These are phyloP conservation scores for Clarireedia monteithiana DNA, from an alignment of 2,329 filamentous ascomycete genomes.

Conservation along the genomic window DNA sequence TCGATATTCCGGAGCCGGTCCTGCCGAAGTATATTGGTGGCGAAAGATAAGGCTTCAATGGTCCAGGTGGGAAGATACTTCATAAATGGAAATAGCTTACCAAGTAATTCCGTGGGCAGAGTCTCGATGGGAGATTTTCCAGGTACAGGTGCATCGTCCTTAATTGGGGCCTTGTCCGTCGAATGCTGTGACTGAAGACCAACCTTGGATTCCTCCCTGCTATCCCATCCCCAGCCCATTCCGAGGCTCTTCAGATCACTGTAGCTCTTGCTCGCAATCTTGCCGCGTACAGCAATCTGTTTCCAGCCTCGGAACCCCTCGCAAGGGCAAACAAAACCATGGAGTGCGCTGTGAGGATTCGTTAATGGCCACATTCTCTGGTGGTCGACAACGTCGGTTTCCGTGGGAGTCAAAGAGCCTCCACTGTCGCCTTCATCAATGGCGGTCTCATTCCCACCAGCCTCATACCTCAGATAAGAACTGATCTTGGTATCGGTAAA, in stretches of 20 bases:
- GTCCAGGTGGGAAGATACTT: neutral
- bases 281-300: slow-evolving; percentile 48
- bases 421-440: slow-evolving; percentile 32
- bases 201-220: slow-evolving; percentile 13
- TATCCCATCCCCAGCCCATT: slow-evolving; percentile 43
- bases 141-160: slow-evolving; percentile 29
- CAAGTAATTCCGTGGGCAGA: slow-evolving; percentile 62
- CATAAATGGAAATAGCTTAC: slow-evolving; percentile 40
- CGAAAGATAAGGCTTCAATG: neutral
- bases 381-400: neutral
- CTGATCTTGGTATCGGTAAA: slow-evolving; percentile 54
- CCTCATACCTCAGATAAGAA: slow-evolving; percentile 38
- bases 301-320: slow-evolving; percentile 55
- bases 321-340: slow-evolving; percentile 50
- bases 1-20: slow-evolving; percentile 5
- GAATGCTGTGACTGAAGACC: neutral
- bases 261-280: slow-evolving; percentile 52
- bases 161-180: slow-evolving; percentile 1
- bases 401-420: slow-evolving; percentile 23
- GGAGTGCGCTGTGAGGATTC: slow-evolving; percentile 47
- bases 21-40: neutral
- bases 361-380: slow-evolving; percentile 14
- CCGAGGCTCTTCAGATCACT: slow-evolving; percentile 50
- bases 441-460: slow-evolving; percentile 32
- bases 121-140: slow-evolving; percentile 54